Base-by-base conservation (phyloP, 2,329 filamentous ascomycete species). In the Cordyceps cicadae region DNA sequence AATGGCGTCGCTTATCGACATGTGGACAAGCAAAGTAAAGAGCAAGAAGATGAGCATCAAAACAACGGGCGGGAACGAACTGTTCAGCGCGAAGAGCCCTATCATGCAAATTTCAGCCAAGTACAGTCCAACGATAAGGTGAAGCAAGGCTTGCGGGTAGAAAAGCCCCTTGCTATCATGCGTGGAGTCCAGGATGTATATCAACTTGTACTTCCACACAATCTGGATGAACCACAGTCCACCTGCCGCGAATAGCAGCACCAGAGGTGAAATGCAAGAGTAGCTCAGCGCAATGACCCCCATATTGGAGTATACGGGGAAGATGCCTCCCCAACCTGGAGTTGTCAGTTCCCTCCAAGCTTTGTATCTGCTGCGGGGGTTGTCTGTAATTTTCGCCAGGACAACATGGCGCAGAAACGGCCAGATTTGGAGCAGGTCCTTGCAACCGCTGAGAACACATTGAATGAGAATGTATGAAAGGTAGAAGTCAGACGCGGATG, bases 381-480 rank as follows among this genome's bases (percentile, higher is more conserved):
- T 88, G 72, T 92, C 90, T 52, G 92, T 77, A 6, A 96, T 70
- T 55, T 85, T 85, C 70, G 88, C 89, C 34, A 95, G 74, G 52
- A 92, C 74, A 55, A 71, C 68, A 14, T 78, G 76, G 1, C 76
- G 70, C 7, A 77, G 64, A 0, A 97, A 81, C 17, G 91, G 90
- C 15, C 79, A 76, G 0, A 81, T 71, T 66, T 95, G 90, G 2
- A 95, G 79, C 5, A 97, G 74, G 1, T 89, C 83, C 52, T 87
- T 83, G 0, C 90, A 82, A 3, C 91, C 88, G 63, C 93, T 86
- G 1, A 87, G 87, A 62, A 97, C 74, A 39, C 93, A 95, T 73
- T 97, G 94, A 3, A 99, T 84, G 37, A 97, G 85, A 66, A 99
- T 95, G 76, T 97, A 99, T 0, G 75, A 90, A 21, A 97, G 87